A percentile compares a stretch with the other conserved stretches of the same genome.
These are phyloP conservation scores for Zostera marina DNA, from an alignment of 116 monocot genomes.

Conservation along the genomic window DNA sequence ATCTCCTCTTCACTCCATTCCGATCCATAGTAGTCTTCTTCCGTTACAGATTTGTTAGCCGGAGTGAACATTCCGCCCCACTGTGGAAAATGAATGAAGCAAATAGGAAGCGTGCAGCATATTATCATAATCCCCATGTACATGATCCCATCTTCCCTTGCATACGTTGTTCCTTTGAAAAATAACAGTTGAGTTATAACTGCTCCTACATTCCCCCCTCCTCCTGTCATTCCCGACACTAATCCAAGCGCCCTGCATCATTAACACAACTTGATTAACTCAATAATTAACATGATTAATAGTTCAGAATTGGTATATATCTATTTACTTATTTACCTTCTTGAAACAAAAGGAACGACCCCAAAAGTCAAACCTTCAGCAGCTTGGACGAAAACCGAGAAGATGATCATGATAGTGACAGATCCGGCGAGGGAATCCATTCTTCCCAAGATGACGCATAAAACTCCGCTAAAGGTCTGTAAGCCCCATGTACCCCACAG, in stretches of 20 bases:
- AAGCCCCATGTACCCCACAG: constrained; percentile 62
- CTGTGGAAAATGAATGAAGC: constrained; percentile 41
- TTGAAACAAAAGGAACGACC: constrained; percentile 67
- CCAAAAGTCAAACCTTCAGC: constrained; percentile 75
- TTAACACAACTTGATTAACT: no score
- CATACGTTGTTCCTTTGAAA: constrained; percentile 40
- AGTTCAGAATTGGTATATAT: background rate
- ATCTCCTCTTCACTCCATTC: constrained; percentile 45
- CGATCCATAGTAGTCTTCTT: constrained; percentile 30
- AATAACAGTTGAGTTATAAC: constrained; percentile 47
- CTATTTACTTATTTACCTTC: constrained; percentile 29
- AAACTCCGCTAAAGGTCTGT: constrained; percentile 46
- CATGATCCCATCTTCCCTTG: constrained; percentile 30
- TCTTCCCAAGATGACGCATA: constrained; percentile 50
- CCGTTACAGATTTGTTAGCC: constrained; percentile 14
- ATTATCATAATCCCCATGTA: constrained; percentile 68
- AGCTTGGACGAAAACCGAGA: constrained; percentile 78
- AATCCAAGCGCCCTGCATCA: constrained; percentile 33
- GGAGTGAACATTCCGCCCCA: constrained; percentile 45
- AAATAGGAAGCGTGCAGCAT: constrained; percentile 31
- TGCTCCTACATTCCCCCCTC: constrained; percentile 48
- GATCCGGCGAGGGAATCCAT: constrained; percentile 18
- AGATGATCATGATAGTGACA: constrained; percentile 48
- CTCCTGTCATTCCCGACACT: constrained; percentile 51
- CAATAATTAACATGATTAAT: background rate